Evolutionary conservation across 768 basidiomycete genomes (phyloP).

Genomic region (Suillus placidus): DNA sequence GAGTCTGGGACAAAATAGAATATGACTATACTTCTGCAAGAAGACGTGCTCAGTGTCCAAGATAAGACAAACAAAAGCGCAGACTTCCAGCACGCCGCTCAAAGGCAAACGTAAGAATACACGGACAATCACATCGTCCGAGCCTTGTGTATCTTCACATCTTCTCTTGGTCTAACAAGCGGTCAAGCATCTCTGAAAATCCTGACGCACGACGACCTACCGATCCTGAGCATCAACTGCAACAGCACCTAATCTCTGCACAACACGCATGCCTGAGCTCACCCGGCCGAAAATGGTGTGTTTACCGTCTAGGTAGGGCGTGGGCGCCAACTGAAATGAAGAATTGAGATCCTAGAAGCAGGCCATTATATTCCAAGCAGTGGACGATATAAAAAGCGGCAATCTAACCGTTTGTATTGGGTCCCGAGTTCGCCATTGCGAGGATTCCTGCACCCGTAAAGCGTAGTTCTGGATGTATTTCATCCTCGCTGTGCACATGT

Average conservation of each 20-base stretch:
- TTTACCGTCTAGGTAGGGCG: slow-evolving; percentile 82
- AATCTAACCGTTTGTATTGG: slow-evolving; percentile 77
- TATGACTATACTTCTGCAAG: not conserved
- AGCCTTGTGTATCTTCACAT: slow-evolving; percentile 89
- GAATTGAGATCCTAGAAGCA: slow-evolving; percentile 84
- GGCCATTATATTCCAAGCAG: slow-evolving; percentile 15
- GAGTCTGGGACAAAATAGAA: not conserved
- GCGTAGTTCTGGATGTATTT: slow-evolving; percentile 85
- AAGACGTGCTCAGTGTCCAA: not conserved
- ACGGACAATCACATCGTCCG: slow-evolving; percentile 24
- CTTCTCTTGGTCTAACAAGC: slow-evolving; percentile 58
- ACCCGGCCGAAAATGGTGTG: slow-evolving; percentile 94
- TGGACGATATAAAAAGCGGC: slow-evolving; percentile 21
- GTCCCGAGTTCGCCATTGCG: slow-evolving; percentile 96
- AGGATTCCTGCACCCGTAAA: slow-evolving; percentile 97
- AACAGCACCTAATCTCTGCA: slow-evolving; percentile 90
- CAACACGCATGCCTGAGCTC: slow-evolving; percentile 86
- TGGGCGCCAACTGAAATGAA: slow-evolving; percentile 85
- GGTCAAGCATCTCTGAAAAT: not conserved
- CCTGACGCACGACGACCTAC: slow-evolving; percentile 44
- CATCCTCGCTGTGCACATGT: slow-evolving; percentile 69
- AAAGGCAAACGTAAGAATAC: not conserved
- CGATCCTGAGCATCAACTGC: slow-evolving; percentile 86
- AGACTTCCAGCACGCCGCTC: not conserved
- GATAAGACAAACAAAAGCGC: not conserved